A percentile compares a stretch with the other conserved stretches of the same genome.
phyloP scores from a whole-genome alignment of 352 stramenopile species.

The Globisporangium abappressorium region DNA sequence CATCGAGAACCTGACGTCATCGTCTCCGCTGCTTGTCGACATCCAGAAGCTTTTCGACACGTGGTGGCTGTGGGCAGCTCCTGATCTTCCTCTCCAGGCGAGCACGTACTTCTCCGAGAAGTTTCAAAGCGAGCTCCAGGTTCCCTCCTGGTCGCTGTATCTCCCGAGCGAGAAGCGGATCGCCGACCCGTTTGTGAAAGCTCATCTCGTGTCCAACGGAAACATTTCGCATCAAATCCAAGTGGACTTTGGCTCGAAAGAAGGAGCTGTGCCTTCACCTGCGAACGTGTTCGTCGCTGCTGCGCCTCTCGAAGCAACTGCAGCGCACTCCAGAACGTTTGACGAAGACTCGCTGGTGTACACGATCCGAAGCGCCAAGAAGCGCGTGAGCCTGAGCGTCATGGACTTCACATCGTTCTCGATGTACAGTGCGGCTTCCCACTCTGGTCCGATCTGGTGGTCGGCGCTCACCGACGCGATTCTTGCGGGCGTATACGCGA shows the following conservation, averaged over 20 bases:
- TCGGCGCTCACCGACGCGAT: conserved; percentile 63
- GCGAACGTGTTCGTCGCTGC: conserved; percentile 58
- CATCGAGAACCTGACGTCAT: conserved; percentile 39
- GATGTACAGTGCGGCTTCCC: conserved; percentile 45
- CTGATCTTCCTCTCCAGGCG: conserved; percentile 29
- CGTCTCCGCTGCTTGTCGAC: conserved; percentile 42
- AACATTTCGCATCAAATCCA: conserved; percentile 61
- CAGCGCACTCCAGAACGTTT: conserved; percentile 42
- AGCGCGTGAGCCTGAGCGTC: conserved; percentile 64
- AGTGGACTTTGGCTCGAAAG: conserved; percentile 16
- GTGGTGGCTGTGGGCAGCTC: conserved; percentile 64
- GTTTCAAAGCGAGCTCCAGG: conserved; percentile 54
- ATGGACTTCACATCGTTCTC: conserved; percentile 82
- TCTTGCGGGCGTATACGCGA: conserved; percentile 53
- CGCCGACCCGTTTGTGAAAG: conserved; percentile 49
- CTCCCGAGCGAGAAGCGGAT: conserved; percentile 28
- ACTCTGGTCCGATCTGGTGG: conserved; percentile 57
- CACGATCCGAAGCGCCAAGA: conserved; percentile 57
- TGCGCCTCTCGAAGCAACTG: conserved; percentile 60
- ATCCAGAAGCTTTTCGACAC: conserved; percentile 65
- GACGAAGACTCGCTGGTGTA: conserved; percentile 75
- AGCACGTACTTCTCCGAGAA: conserved; percentile 48
- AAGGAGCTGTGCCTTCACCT: neutral
- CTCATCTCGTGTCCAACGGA: conserved; percentile 34
- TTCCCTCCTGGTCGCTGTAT: conserved; percentile 61